phyloP scores from a whole-genome alignment of 2,329 filamentous ascomycete genomes.

The Fusarium penzigii region DNA sequence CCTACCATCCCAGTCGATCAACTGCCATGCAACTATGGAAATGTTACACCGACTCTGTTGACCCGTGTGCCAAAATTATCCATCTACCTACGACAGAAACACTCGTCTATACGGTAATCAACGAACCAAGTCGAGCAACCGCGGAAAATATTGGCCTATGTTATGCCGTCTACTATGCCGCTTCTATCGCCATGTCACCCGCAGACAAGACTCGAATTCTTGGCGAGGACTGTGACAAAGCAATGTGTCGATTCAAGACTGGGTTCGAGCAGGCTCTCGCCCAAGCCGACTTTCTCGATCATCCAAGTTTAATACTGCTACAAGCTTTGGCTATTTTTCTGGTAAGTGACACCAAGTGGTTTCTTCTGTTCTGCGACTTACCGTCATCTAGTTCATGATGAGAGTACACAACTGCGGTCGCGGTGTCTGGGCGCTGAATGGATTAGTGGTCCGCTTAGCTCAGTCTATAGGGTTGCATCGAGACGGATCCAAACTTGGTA shows the following conservation, averaged over 20 bases:
- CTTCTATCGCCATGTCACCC: conserved; percentile 42
- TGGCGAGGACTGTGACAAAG: conserved; percentile 22
- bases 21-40: conserved; percentile 34
- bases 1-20: conserved; percentile 28
- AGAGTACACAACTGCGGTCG: conserved; percentile 36
- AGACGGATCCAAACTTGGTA: conserved; percentile 46
- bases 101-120: conserved; percentile 33
- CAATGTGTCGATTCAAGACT: conserved; percentile 32
- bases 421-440: conserved; percentile 43
- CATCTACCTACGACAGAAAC: conserved; percentile 35
- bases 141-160: conserved; percentile 39
- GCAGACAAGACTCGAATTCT: conserved; percentile 37
- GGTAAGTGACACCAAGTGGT: conserved; percentile 22
- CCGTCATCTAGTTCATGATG: conserved; percentile 26
- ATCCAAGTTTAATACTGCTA: conserved; percentile 37
- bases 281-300: conserved; percentile 41
- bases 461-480: conserved; percentile 56
- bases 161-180: conserved; percentile 51
- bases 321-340: conserved; percentile 41
- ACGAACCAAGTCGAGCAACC: conserved; percentile 28
- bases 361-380: not conserved
- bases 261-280: conserved; percentile 42
- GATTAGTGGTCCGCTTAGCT: conserved; percentile 47
- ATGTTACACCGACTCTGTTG: conserved; percentile 30
- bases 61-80: conserved; percentile 31